Evolutionary conservation across 192 early-diverging fungal genomes (phyloP).

Genomic region (Linnemannia schmuckeri): DNA sequence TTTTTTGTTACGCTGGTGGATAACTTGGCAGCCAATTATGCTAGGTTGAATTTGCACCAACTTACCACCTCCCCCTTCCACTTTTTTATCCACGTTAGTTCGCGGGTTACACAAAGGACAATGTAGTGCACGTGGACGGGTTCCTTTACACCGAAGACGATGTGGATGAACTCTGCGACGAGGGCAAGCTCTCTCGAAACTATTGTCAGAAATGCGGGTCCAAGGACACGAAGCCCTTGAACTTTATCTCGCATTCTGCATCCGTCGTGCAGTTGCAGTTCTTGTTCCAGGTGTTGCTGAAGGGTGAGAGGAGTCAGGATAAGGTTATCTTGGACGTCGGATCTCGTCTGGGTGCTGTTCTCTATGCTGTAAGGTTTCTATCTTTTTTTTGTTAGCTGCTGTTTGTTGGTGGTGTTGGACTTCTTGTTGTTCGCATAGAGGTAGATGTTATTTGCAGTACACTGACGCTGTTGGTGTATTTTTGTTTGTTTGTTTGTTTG

Average conservation of each 20-base stretch:
- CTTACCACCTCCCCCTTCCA: neutral
- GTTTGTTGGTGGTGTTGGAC: neutral
- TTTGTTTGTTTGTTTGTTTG: neutral
- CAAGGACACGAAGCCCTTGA: slow-evolving; percentile 52
- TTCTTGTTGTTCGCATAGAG: neutral
- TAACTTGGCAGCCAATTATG: neutral
- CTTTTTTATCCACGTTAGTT: slow-evolving; percentile 47
- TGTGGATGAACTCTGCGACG: slow-evolving; percentile 70
- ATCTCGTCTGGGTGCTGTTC: slow-evolving; percentile 68
- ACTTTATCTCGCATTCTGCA: slow-evolving; percentile 74
- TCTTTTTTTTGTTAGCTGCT: neutral
- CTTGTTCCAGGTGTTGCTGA: slow-evolving; percentile 62
- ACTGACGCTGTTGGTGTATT: neutral
- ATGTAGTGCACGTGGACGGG: slow-evolving; percentile 70
- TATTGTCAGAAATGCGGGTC: slow-evolving; percentile 68
- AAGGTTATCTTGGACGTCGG: slow-evolving; percentile 72
- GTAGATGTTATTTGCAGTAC: slow-evolving; percentile 66
- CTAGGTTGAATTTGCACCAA: too few species aligned
- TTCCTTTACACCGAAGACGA: slow-evolving; percentile 71
- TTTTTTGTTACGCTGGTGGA: neutral
- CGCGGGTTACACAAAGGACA: slow-evolving; percentile 61
- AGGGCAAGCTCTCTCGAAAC: slow-evolving; percentile 66
- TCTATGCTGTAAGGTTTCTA: slow-evolving; percentile 62
- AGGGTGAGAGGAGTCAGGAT: slow-evolving; percentile 51
- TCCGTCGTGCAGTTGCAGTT: slow-evolving; percentile 68